Evolutionary conservation across 108 stramenopile species (phyloP).

Genomic region (Skeletonema tropicum): DNA sequence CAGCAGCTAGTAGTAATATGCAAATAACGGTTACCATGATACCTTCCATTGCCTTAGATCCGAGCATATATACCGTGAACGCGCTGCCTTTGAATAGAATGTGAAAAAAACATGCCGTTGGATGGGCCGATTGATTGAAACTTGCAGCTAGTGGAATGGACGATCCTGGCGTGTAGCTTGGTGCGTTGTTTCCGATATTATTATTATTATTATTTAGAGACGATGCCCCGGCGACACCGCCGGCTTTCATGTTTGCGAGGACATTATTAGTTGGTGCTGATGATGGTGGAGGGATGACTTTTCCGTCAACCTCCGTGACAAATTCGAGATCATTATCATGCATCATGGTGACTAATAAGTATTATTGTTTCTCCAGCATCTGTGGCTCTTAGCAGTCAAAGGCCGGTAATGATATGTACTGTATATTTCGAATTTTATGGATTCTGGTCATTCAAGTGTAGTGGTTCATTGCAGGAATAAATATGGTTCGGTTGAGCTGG

Average conservation of each 20-base stretch:
- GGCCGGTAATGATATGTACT: no score
- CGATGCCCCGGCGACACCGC: slow-evolving; percentile 11
- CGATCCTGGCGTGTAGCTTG: slow-evolving; percentile 13
- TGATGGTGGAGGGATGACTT: slow-evolving; percentile 31
- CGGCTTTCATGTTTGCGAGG: slow-evolving; percentile 34
- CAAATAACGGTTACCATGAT: slow-evolving; percentile 90
- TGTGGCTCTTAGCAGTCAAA: no score
- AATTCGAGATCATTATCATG: slow-evolving; percentile 42
- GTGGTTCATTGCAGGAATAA: no score
- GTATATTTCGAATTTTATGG: no score
- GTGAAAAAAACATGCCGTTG: slow-evolving; percentile 89
- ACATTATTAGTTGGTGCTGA: slow-evolving; percentile 35
- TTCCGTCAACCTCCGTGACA: slow-evolving; percentile 36
- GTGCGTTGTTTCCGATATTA: background rate
- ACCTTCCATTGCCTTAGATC: slow-evolving; percentile 79
- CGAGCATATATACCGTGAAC: slow-evolving; percentile 88
- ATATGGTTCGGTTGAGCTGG: no score
- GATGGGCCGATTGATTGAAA: slow-evolving; percentile 74
- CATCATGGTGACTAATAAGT: slow-evolving; percentile 23
- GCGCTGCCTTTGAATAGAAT: slow-evolving; percentile 90
- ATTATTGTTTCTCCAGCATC: no score
- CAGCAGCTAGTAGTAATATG: slow-evolving; percentile 92
- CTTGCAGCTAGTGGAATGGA: slow-evolving; percentile 12
- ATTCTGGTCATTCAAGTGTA: no score
- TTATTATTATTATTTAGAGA: background rate